Percentiles rank a stretch among this genome's conserved stretches.
Conservation (phyloP, 306 rosid species). For the Begonia peltatifolia region DNA sequence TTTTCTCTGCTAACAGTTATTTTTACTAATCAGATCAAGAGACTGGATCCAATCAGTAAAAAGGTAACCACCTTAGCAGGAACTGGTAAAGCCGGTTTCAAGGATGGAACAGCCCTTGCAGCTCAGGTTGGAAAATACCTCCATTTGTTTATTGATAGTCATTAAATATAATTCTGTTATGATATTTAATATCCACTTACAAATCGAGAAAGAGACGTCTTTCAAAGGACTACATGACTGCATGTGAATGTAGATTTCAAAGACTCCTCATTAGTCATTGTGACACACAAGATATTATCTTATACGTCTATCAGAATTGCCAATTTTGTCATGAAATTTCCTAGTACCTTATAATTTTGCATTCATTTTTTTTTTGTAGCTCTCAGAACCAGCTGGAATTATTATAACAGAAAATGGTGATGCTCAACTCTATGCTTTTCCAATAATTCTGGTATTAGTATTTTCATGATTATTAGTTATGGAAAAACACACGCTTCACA, state of each 20-base stretch:
- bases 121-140: constrained; percentile 50
- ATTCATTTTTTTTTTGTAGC: constrained; percentile 46
- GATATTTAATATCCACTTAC: no score
- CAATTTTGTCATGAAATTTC: background rate
- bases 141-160: background rate
- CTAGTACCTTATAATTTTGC: background rate
- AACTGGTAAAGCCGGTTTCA: constrained; percentile 81
- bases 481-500: no score
- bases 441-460: background rate
- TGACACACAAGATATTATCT: no score
- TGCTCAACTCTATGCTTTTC: background rate
- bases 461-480: background rate
- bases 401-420: constrained; percentile 51
- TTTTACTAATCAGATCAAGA: constrained; percentile 50
- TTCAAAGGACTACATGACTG: no score
- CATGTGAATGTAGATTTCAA: no score
- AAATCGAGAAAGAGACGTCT: no score
- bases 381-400: constrained; percentile 88
- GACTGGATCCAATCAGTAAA: constrained; percentile 62
- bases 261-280: no score
- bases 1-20: constrained; percentile 9
- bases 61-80: constrained; percentile 76
- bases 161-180: no score
- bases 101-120: constrained; percentile 52
- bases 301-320: background rate